Evolutionary conservation across 768 basidiomycete genomes (phyloP).

Genomic region (Leccinum arenicola): DNA sequence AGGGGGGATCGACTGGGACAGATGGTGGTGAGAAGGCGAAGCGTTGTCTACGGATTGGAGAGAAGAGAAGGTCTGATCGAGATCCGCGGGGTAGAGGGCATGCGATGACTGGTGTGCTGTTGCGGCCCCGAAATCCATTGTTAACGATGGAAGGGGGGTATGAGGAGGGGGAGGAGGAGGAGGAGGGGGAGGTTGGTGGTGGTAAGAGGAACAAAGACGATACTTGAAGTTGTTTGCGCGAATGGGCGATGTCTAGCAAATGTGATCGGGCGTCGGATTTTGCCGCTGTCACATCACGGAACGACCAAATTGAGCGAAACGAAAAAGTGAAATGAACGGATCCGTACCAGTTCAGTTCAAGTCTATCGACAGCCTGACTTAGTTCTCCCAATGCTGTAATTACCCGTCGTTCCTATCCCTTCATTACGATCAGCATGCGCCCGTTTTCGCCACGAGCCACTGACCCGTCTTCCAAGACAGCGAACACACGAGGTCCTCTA

Average conservation of each 20-base stretch:
- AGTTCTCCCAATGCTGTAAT: conserved; percentile 9
- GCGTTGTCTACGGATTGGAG: conserved; percentile 38
- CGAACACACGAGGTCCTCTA: conserved; percentile 6
- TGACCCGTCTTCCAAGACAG: conserved; percentile 18
- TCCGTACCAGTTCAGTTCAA: conserved; percentile 27
- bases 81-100: conserved; percentile 51
- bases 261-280: conserved; percentile 57
- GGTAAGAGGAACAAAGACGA: conserved; percentile 37
- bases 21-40: conserved; percentile 38
- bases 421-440: conserved; percentile 17
- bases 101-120: conserved; percentile 35
- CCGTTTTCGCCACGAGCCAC: conserved; percentile 13
- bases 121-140: conserved; percentile 49
- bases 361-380: conserved; percentile 2
- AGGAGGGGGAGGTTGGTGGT: conserved; percentile 20
- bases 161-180: conserved; percentile 35
- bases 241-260: conserved; percentile 38
- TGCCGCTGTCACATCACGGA: conserved; percentile 44
- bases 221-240: conserved; percentile 27
- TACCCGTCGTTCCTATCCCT: background rate
- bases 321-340: conserved; percentile 19
- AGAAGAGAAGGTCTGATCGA: conserved; percentile 55
- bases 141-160: conserved; percentile 40
- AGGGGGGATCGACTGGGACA: conserved; percentile 33
- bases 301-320: conserved; percentile 36